Evolutionary conservation across 2,329 filamentous ascomycete species (phyloP).

Genomic region (Coniella vitis): DNA sequence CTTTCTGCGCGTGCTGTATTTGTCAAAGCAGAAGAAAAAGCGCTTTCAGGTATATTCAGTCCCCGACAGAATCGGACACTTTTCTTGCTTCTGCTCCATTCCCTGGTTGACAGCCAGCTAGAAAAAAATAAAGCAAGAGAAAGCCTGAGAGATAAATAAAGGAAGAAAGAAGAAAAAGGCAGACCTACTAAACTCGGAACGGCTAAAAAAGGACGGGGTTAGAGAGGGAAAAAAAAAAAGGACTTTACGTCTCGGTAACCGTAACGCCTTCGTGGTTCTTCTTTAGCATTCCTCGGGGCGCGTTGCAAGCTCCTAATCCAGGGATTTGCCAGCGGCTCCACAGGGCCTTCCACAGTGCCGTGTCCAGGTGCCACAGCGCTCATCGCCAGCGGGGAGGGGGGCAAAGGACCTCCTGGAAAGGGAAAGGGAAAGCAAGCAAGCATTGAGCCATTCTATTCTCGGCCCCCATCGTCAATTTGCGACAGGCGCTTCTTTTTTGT

Average conservation of each 20-base stretch:
- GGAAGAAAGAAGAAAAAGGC: too few relatives aligned
- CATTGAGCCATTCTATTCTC: not conserved
- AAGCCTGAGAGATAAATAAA: too few relatives aligned
- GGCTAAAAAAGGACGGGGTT: not conserved
- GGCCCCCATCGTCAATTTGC: constrained; percentile 21
- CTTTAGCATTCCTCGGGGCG: not conserved
- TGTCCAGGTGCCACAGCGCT: not conserved
- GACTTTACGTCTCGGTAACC: too few relatives aligned
- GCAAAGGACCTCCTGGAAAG: constrained; percentile 8
- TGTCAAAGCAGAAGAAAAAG: too few relatives aligned
- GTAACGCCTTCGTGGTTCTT: not conserved
- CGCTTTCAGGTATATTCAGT: too few relatives aligned
- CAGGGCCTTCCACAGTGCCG: not conserved
- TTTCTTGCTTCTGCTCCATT: too few relatives aligned
- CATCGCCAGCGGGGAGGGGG: constrained; percentile 1
- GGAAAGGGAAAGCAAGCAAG: constrained; percentile 7
- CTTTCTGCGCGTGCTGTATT: too few relatives aligned
- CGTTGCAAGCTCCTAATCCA: too few relatives aligned
- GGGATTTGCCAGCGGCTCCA: too few relatives aligned
- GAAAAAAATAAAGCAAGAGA: too few relatives aligned
- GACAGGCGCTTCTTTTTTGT: not conserved
- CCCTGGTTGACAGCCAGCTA: too few relatives aligned
- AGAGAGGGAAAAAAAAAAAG: not conserved
- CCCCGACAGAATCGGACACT: too few relatives aligned
- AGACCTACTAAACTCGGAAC: not conserved